Conservation (phyloP, 208 protist species). For the Leishmania amazonensis region DNA sequence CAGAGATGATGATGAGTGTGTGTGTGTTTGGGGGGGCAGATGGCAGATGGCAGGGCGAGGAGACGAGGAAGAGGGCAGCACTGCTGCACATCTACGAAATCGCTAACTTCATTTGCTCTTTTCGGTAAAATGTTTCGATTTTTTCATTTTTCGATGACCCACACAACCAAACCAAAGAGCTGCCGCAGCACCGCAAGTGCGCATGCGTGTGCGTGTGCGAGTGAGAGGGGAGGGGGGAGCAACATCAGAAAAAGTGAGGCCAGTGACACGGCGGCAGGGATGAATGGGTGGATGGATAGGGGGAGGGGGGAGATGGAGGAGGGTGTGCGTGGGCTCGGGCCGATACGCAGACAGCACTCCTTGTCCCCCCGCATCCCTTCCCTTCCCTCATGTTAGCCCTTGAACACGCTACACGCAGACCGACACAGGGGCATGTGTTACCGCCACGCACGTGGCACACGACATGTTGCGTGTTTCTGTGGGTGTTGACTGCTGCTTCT, state of each 20-base stretch:
- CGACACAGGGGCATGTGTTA: neutral
- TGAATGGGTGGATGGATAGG: neutral
- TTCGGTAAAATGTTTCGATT: neutral
- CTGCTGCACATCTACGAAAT: neutral
- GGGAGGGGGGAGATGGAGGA: neutral
- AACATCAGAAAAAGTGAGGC: neutral
- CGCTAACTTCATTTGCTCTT: slow-evolving; percentile 4
- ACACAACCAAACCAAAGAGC: neutral
- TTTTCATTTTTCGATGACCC: neutral
- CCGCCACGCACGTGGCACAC: neutral
- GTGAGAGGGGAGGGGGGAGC: neutral
- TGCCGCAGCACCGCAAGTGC: too few relatives aligned
- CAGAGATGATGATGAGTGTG: neutral
- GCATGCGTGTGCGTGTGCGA: neutral
- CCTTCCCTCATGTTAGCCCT: neutral
- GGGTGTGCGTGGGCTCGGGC: neutral
- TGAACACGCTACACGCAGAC: neutral
- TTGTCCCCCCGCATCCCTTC: neutral
- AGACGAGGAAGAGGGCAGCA: neutral
- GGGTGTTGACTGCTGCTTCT: neutral
- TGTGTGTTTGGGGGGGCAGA: too few relatives aligned
- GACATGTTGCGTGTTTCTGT: neutral
- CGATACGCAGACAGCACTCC: neutral
- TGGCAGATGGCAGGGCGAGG: neutral
- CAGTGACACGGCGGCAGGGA: neutral